Conservation (phyloP, 1,284 basidiomycete species). For the Ganoderma meredithae region DNA sequence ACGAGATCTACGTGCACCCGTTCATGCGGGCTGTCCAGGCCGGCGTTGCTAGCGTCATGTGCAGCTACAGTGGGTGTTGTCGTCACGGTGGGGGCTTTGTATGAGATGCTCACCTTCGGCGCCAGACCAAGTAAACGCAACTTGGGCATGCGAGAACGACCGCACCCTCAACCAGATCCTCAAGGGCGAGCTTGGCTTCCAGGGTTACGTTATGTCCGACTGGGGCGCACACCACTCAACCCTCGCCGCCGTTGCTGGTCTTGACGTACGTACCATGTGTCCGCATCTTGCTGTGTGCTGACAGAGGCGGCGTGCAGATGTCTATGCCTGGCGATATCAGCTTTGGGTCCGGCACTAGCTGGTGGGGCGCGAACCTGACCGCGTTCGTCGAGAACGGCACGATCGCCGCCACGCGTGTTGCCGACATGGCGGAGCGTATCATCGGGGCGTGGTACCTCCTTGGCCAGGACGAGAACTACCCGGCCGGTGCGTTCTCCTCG, state of each 20-base stretch:
- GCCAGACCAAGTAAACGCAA: constrained; percentile 75
- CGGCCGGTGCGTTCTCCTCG: constrained; percentile 40
- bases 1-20: constrained; percentile 76
- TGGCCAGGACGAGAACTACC: constrained; percentile 71
- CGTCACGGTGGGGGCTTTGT: neutral
- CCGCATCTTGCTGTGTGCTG: neutral
- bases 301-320: constrained; percentile 50
- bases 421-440: constrained; percentile 75
- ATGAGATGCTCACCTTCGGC: neutral
- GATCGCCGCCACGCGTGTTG: constrained; percentile 67
- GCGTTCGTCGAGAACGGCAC: constrained; percentile 73
- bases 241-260: constrained; percentile 66
- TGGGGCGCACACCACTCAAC: constrained; percentile 70
- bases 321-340: constrained; percentile 78
- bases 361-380: constrained; percentile 70
- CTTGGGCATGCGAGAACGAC: constrained; percentile 82
- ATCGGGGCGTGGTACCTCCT: constrained; percentile 68
- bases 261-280: constrained; percentile 54
- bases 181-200: constrained; percentile 83
- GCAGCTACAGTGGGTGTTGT: constrained; percentile 60
- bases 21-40: constrained; percentile 82
- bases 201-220: constrained; percentile 78
- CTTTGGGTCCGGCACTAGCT: constrained; percentile 57
- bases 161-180: constrained; percentile 79
- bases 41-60: constrained; percentile 82